These are phyloP conservation scores for Hypoxylon fragiforme DNA, from an alignment of 495 filamentous ascomycete species.

Conservation along the genomic window DNA sequence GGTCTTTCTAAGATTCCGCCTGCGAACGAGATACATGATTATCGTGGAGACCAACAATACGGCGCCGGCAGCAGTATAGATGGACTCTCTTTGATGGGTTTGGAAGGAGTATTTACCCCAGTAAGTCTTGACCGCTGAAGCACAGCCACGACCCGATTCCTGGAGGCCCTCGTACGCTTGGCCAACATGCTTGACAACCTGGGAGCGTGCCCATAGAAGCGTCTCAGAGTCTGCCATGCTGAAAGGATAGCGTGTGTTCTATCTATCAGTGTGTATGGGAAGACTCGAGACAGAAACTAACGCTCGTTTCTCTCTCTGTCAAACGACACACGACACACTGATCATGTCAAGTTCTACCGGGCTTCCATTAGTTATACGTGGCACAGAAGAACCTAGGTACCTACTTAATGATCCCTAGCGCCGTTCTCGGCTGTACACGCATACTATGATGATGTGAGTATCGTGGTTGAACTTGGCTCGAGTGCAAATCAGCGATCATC, in stretches of 20 bases:
- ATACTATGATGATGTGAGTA: conserved; percentile 1
- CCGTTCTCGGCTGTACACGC: conserved; percentile 20
- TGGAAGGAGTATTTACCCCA: conserved; percentile 6
- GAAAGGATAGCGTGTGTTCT: not conserved
- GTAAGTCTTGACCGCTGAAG: conserved; percentile 2
- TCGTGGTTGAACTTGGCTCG: not conserved
- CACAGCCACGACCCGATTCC: conserved; percentile 1
- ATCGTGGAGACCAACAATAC: conserved; percentile 19
- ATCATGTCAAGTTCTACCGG: not conserved
- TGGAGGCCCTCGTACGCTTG: conserved; percentile 10
- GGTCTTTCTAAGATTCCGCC: conserved; percentile 12
- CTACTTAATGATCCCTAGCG: not conserved
- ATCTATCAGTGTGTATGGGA: not conserved
- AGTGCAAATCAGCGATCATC: conserved; percentile 1
- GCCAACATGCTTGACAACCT: conserved; percentile 1
- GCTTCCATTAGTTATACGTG: conserved; percentile 7
- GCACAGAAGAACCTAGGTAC: not conserved
- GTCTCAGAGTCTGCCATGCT: conserved; percentile 2
- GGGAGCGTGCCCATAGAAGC: conserved; percentile 3
- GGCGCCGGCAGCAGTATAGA: conserved; percentile 6
- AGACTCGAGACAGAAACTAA: not conserved
- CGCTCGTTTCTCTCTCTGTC: too few relatives aligned
- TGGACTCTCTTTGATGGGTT: not conserved
- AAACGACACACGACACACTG: not conserved
- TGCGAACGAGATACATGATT: conserved; percentile 18